Evolutionary conservation across 257 asterid species (phyloP), one percentile per base, ranked within the genome.

Genomic region (Penstemon davidsonii): DNA sequence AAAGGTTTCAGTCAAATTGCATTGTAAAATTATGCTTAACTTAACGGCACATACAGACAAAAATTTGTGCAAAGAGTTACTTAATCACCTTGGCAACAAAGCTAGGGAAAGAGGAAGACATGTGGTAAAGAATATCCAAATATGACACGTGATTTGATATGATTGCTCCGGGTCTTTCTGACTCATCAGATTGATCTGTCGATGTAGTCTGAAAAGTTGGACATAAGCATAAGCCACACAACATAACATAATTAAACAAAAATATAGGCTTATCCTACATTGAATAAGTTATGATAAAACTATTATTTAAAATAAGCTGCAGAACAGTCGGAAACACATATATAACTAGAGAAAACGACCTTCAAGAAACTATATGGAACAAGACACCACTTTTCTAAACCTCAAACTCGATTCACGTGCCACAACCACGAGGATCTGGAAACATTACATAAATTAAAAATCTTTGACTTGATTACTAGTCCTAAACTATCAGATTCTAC

Each of bases 41-140:
- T 40, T 75, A 69, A 68, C 64, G 64, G 45, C 55, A 71, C 47
- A 68, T 42, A 18, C 43, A 59, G 36, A 60, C 49, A 66, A 73
- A 63, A 47, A 8, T 10, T 5, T 25, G 58, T 37, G 60, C 41
- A 43, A 66, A 59, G 71, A 60, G 42, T 70, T 60, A 52, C 77
- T 88, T 52, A 71, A 94, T 25, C 33, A 25, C 99, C 97, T 94
- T 94, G n/a, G 99, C 99, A 50, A 91, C 99, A 80, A 94, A 94
- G 84, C 97, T 94, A 37, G 99, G 96, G 73, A 88, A 94, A 47
- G 90, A 87, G 65, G 86, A 78, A 15, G 96, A 88, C 97, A 86
- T 88, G 79, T 94, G 97, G 80, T 88, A 93, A 69, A 93, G 80
- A 75, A 93, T 93, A 84, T 93, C 99, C 76, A 93, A 57, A 80